Conservation (phyloP, 208 protist genomes). For the Leptomonas pyrrhocoris region DNA sequence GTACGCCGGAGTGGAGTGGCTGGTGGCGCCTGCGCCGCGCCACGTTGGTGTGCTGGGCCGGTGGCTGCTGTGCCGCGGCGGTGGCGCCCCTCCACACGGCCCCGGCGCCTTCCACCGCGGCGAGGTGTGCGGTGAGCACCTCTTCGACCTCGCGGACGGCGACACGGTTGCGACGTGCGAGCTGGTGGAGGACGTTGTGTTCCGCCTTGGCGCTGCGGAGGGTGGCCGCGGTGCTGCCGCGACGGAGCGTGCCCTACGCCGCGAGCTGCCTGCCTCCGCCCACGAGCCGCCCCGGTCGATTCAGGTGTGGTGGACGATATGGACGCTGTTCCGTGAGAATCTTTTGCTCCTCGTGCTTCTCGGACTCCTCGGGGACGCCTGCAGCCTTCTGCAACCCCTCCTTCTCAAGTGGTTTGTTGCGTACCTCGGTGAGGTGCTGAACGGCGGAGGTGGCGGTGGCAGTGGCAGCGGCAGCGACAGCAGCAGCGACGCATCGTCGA, state of each 20-base stretch:
- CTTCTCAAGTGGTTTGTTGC: constrained; percentile 19
- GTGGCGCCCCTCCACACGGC: background rate
- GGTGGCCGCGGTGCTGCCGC: background rate
- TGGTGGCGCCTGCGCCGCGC: constrained; percentile 27
- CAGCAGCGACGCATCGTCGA: background rate
- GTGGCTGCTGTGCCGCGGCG: constrained; percentile 3
- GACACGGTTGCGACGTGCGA: constrained; percentile 44
- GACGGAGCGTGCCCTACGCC: constrained; percentile 4
- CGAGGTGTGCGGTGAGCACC: constrained; percentile 57
- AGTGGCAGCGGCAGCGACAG: background rate
- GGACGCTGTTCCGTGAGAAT: constrained; percentile 20
- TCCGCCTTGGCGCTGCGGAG: constrained; percentile 1
- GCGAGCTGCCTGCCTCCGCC: constrained; percentile 4
- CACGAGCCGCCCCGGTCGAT: background rate
- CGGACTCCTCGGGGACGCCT: background rate
- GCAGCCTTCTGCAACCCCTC: constrained; percentile 6
- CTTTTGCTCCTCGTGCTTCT: background rate
- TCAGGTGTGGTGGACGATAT: constrained; percentile 6
- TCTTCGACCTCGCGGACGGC: constrained; percentile 41
- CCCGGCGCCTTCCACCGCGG: constrained; percentile 47
- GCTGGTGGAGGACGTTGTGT: constrained; percentile 37
- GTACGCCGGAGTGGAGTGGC: constrained; percentile 68
- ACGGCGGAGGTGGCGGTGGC: background rate
- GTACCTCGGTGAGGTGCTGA: constrained; percentile 2
- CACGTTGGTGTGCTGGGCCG: background rate